A percentile compares a stretch with the other conserved stretches of the same genome.
phyloP scores from a whole-genome alignment of 2,329 filamentous ascomycete species.

The Colletotrichum somersetense region DNA sequence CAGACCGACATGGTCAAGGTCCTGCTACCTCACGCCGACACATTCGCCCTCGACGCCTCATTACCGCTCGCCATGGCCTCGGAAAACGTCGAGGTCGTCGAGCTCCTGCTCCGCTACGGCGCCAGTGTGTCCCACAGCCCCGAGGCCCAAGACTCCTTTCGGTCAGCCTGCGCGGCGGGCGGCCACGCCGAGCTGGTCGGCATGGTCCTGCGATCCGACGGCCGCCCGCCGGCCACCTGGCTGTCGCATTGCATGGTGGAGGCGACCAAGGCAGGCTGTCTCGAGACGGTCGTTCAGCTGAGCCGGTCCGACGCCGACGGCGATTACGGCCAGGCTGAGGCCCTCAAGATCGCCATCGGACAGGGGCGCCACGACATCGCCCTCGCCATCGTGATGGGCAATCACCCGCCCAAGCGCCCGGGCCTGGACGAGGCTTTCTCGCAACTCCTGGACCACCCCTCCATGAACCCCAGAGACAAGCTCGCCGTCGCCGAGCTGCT shows the following conservation, averaged over 20 bases:
- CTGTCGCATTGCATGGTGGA: conserved; percentile 66
- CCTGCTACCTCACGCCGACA: conserved; percentile 65
- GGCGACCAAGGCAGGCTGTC: conserved; percentile 62
- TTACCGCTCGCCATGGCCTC: conserved; percentile 63
- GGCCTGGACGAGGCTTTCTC: conserved; percentile 65
- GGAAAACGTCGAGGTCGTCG: conserved; percentile 57
- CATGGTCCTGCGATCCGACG: conserved; percentile 63
- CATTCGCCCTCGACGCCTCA: conserved; percentile 62
- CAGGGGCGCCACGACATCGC: conserved; percentile 66
- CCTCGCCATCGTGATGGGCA: conserved; percentile 66
- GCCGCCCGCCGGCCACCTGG: conserved; percentile 57
- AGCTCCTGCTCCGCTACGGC: conserved; percentile 64
- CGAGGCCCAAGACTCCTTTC: conserved; percentile 67
- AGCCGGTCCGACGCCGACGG: conserved; percentile 67
- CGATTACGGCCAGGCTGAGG: conserved; percentile 64
- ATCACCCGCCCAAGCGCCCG: conserved; percentile 62
- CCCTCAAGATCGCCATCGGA: conserved; percentile 63
- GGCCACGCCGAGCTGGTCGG: conserved; percentile 61
- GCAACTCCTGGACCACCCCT: conserved; percentile 59
- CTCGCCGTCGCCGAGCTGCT: conserved; percentile 67
- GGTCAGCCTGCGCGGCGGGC: conserved; percentile 61
- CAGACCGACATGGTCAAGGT: conserved; percentile 67
- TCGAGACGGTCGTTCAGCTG: conserved; percentile 63
- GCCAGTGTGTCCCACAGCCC: conserved; percentile 52
- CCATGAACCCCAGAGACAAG: conserved; percentile 63